A percentile compares a stretch with the other conserved stretches of the same genome.
Conservation (phyloP, 768 basidiomycete species). For the Cystofilobasidium macerans region DNA sequence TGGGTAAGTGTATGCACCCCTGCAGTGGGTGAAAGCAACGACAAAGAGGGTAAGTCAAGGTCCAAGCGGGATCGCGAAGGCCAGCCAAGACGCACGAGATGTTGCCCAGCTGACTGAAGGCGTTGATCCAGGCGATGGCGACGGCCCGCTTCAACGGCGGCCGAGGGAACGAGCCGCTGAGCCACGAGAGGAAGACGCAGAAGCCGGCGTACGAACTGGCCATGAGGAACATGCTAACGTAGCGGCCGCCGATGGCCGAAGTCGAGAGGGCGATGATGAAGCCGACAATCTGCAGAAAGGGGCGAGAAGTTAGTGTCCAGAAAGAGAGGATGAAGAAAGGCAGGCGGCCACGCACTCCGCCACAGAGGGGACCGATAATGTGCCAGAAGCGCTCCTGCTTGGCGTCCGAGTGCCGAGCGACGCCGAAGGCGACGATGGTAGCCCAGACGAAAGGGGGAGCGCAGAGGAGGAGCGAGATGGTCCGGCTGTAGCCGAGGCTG, state of each 20-base stretch:
- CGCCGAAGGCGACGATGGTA: slow-evolving; percentile 47
- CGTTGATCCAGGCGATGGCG: slow-evolving; percentile 46
- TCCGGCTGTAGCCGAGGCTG: slow-evolving; percentile 51
- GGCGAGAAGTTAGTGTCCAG: no score
- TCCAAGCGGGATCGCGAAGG: no score
- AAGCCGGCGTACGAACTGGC: slow-evolving; percentile 47
- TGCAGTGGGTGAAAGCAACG: no score
- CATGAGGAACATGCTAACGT: slow-evolving; percentile 42
- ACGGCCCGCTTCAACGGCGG: slow-evolving; percentile 79
- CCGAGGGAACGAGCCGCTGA: slow-evolving; percentile 47
- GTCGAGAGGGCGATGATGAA: slow-evolving; percentile 44
- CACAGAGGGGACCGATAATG: slow-evolving; percentile 16
- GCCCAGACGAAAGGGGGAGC: slow-evolving; percentile 42
- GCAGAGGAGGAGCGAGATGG: slow-evolving; percentile 59
- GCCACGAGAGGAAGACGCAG: slow-evolving; percentile 51
- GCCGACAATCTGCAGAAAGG: slow-evolving; percentile 10
- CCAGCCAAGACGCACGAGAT: slow-evolving; percentile 58
- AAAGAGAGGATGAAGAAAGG: no score
- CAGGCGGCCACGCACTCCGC: no score
- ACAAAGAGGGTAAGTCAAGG: no score
- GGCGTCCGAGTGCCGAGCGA: slow-evolving; percentile 57
- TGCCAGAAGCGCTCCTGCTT: slow-evolving; percentile 52
- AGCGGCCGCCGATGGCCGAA: slow-evolving; percentile 36
- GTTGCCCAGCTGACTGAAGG: slow-evolving; percentile 67
- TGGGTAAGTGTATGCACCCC: background rate